Conservation (phyloP, 306 rosid genomes). For the Sesbania bispinosa region DNA sequence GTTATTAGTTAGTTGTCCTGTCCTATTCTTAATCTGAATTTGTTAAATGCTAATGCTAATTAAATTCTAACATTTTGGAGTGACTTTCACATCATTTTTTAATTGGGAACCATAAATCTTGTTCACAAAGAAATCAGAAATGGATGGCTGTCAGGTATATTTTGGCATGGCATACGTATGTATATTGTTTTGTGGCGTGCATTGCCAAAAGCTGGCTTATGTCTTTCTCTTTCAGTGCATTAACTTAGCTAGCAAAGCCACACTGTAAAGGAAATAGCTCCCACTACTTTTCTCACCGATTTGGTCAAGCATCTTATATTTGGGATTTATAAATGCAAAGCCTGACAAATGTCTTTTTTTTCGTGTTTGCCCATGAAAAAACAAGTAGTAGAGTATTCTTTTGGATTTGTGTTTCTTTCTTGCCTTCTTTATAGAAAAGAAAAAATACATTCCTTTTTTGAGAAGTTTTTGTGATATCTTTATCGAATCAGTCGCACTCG, state of each 20-base stretch:
- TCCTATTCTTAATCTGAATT: neutral
- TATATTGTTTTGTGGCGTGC: conserved; percentile 6
- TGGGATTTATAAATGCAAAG: neutral
- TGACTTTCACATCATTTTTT: neutral
- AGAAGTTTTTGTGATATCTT: neutral
- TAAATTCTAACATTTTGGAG: neutral
- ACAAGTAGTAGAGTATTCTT: neutral
- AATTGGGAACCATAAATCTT: neutral
- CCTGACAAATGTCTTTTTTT: neutral
- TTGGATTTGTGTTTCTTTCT: neutral
- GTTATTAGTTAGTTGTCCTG: neutral
- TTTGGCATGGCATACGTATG: neutral
- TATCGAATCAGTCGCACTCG: neutral
- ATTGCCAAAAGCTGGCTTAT: neutral
- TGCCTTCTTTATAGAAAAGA: neutral
- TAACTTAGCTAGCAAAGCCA: conserved; percentile 13
- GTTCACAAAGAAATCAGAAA: conserved; percentile 1
- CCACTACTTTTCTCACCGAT: neutral
- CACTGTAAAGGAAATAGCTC: conserved; percentile 18
- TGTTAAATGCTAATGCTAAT: neutral
- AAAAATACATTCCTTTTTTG: neutral
- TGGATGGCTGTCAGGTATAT: too few relatives aligned
- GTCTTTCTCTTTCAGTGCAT: conserved; percentile 2
- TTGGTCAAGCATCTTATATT: conserved; percentile 9
- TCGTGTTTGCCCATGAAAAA: neutral